Conservation (phyloP, 2,329 filamentous ascomycete species). For the Eutypella sp. region DNA sequence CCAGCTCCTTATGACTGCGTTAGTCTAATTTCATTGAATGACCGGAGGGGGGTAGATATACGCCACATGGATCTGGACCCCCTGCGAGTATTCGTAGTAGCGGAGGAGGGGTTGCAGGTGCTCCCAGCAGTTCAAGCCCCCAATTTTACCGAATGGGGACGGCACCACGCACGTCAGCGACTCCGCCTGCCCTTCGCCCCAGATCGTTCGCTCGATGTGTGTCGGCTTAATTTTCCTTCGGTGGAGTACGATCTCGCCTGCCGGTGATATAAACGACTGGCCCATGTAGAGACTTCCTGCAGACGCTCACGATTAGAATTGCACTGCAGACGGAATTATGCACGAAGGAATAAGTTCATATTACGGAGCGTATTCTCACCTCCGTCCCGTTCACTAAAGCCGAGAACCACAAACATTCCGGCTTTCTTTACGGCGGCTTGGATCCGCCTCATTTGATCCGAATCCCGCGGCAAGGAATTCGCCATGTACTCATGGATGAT, state of each 20-base stretch:
- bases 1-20: no score
- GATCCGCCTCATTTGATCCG: conserved; percentile 39
- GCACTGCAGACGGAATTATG: neutral
- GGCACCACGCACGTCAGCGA: conserved; percentile 49
- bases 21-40: no score
- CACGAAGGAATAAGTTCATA: no score
- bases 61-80: conserved; percentile 30
- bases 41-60: no score
- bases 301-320: neutral
- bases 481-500: conserved; percentile 30
- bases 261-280: conserved; percentile 46
- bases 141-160: conserved; percentile 46
- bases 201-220: conserved; percentile 42
- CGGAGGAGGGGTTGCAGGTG: conserved; percentile 48
- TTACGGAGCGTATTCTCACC: no score
- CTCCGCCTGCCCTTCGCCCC: conserved; percentile 52
- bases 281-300: conserved; percentile 39
- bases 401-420: conserved; percentile 41
- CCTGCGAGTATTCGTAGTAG: conserved; percentile 31
- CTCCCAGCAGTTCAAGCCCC: conserved; percentile 53
- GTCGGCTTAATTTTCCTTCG: conserved; percentile 48
- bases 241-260: conserved; percentile 40
- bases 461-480: conserved; percentile 31
- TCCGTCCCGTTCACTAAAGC: conserved; percentile 44
- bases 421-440: conserved; percentile 35